A percentile compares a stretch with the other conserved stretches of the same genome.
These are phyloP conservation scores for Lichtheimia ramosa DNA, from an alignment of 371 early-diverging fungal genomes.

Conservation along the genomic window DNA sequence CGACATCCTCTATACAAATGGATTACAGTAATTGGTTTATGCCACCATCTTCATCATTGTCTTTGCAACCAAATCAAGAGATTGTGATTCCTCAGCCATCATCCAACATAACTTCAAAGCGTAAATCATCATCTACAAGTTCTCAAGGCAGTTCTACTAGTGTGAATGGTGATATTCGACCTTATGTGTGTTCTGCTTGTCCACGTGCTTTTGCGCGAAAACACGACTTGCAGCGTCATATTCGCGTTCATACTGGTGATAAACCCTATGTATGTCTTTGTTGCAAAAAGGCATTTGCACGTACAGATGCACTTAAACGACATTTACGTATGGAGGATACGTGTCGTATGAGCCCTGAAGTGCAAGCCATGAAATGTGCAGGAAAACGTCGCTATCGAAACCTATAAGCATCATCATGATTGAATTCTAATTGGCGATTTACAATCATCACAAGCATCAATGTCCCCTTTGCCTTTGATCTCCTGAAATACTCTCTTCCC, in stretches of 20 bases:
- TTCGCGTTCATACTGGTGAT: conserved; percentile 61
- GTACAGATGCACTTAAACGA: conserved; percentile 65
- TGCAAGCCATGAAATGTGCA: conserved; percentile 43
- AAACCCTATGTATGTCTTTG: conserved; percentile 62
- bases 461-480: too few species aligned
- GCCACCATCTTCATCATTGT: too few species aligned
- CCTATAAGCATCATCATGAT: conserved; percentile 11
- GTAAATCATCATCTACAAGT: too few species aligned
- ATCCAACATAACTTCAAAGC: too few species aligned
- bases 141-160: too few species aligned
- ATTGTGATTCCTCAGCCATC: too few species aligned
- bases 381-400: conserved; percentile 34
- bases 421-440: background rate
- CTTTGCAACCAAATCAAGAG: too few species aligned
- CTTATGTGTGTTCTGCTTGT: conserved; percentile 29
- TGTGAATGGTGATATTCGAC: conserved; percentile 10
- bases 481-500: too few species aligned
- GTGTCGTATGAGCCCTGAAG: conserved; percentile 45
- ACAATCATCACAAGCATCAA: too few species aligned
- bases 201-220: conserved; percentile 42
- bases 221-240: conserved; percentile 49
- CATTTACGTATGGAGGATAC: conserved; percentile 59
- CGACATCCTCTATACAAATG: too few species aligned
- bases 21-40: too few species aligned
- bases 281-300: conserved; percentile 63